phyloP scores from a whole-genome alignment of 352 stramenopile genomes.

The Phytophthora vignae region DNA sequence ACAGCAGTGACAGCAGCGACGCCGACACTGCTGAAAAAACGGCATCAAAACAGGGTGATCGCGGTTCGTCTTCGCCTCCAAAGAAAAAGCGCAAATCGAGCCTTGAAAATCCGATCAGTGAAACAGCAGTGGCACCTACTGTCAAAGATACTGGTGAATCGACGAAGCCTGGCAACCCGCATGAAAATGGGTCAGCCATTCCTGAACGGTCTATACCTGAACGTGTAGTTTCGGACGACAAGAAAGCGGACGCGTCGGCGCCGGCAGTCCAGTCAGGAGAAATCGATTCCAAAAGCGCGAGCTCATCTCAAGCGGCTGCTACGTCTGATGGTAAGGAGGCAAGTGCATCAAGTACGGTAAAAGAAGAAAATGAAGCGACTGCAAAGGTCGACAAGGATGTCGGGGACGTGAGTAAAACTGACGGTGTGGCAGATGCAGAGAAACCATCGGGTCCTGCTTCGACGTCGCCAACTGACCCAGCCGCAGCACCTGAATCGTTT shows the following conservation, averaged over 20 bases:
- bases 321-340: background rate
- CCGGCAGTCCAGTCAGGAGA: slow-evolving; percentile 1
- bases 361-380: slow-evolving; percentile 4
- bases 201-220: slow-evolving; percentile 6
- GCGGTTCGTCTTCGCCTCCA: slow-evolving; percentile 9
- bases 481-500: slow-evolving; percentile 57
- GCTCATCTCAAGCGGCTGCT: background rate
- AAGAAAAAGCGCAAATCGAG: slow-evolving; percentile 33
- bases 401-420: slow-evolving; percentile 4
- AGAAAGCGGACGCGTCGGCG: slow-evolving; percentile 4
- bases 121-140: background rate
- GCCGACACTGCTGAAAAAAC: slow-evolving; percentile 21
- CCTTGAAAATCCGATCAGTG: slow-evolving; percentile 6
- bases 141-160: slow-evolving; percentile 3
- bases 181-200: slow-evolving; percentile 10
- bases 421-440: slow-evolving; percentile 5
- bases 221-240: background rate
- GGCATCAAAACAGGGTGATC: slow-evolving; percentile 5
- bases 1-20: slow-evolving; percentile 60
- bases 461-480: slow-evolving; percentile 34
- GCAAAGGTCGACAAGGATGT: slow-evolving; percentile 2
- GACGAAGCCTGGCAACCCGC: background rate
- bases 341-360: slow-evolving; percentile 1
- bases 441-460: slow-evolving; percentile 14
- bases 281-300: slow-evolving; percentile 8